A percentile compares a stretch with the other conserved stretches of the same genome.
Conservation (phyloP, 768 basidiomycete species). For the Suillus alpinus region DNA sequence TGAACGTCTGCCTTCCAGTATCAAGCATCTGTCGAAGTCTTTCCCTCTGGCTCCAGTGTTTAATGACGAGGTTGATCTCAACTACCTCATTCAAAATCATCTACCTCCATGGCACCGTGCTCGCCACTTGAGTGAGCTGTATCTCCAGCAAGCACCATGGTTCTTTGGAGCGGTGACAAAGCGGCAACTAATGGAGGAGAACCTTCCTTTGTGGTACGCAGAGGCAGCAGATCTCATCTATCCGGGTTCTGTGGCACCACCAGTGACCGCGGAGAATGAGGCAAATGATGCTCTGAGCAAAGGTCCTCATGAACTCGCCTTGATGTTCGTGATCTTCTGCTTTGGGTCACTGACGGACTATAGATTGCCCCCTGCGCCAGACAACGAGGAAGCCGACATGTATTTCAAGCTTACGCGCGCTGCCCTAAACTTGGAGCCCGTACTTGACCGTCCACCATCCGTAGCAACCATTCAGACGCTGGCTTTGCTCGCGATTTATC, state of each 20-base stretch:
- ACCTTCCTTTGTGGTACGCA: slow-evolving; percentile 64
- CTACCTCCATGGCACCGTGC: slow-evolving; percentile 63
- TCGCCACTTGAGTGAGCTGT: slow-evolving; percentile 57
- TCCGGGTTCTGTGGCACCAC: slow-evolving; percentile 26
- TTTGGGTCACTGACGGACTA: slow-evolving; percentile 61
- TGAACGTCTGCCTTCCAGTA: slow-evolving; percentile 17
- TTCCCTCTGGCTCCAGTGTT: slow-evolving; percentile 51
- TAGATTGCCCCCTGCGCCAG: slow-evolving; percentile 48
- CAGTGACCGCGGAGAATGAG: slow-evolving; percentile 5
- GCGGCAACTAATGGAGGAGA: slow-evolving; percentile 60
- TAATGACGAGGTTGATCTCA: slow-evolving; percentile 37
- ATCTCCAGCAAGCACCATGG: slow-evolving; percentile 78
- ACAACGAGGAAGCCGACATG: slow-evolving; percentile 49
- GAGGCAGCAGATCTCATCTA: slow-evolving; percentile 37
- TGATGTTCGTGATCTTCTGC: slow-evolving; percentile 61
- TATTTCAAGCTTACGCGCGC: slow-evolving; percentile 63
- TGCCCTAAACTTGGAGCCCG: slow-evolving; percentile 62
- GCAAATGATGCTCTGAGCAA: slow-evolving; percentile 16
- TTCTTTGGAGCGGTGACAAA: slow-evolving; percentile 71
- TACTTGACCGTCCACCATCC: slow-evolving; percentile 68
- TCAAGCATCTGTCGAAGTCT: slow-evolving; percentile 29
- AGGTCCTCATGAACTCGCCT: slow-evolving; percentile 58
- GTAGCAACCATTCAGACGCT: slow-evolving; percentile 68
- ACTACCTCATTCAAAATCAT: slow-evolving; percentile 44
- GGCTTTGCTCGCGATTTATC: slow-evolving; percentile 66